Evolutionary conservation across 169 alveolate genomes (phyloP), one percentile per base, ranked within the genome.

Genomic region (Plasmodium gaboni): DNA sequence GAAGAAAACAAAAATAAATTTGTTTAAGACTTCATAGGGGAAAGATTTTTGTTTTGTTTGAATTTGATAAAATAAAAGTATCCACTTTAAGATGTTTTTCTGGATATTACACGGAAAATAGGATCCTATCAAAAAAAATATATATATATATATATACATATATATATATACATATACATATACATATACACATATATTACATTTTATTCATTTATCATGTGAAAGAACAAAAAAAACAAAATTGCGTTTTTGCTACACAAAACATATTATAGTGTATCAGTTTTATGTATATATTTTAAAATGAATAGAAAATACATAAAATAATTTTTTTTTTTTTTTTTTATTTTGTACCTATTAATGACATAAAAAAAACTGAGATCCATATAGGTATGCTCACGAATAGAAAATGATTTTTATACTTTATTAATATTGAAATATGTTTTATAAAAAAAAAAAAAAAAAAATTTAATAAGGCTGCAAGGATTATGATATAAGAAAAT

Each of bases 51-150:
- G 38, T 50, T 19, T 65, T 46, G 70, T 51, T 48, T 78, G 76
- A 46, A 78, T 69, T n/a, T 78, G 78, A 59, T 78, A 78, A 67
- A 51, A 64, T 53, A 38, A 10, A 76, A 78, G 50, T 57, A 48
- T 32, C 78, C 70, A 65, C 32, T 19, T 68, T 28, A 65, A 60
- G 12, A 78, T 22, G 55, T 59, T 65, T 67, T 19, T 78, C 24
- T 60, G 24, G 4, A 70, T 10, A 42, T 32, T 2, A 9, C 12
- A 38, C n/a, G 48, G 26, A 19, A 57, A 7, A 46, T 26, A 5
- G 2, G 88, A 64, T 22, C 74, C 88, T 76, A 17, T 26, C 4
- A 38, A 9, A 4, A 12, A 73, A 15, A 48, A 59, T 26, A 51
- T 24, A 17, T 38, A 38, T 6, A 15, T 0, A 4, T 68, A 24